Conservation (phyloP, 2,329 filamentous ascomycete genomes). For the Aureobasidium sp. region DNA sequence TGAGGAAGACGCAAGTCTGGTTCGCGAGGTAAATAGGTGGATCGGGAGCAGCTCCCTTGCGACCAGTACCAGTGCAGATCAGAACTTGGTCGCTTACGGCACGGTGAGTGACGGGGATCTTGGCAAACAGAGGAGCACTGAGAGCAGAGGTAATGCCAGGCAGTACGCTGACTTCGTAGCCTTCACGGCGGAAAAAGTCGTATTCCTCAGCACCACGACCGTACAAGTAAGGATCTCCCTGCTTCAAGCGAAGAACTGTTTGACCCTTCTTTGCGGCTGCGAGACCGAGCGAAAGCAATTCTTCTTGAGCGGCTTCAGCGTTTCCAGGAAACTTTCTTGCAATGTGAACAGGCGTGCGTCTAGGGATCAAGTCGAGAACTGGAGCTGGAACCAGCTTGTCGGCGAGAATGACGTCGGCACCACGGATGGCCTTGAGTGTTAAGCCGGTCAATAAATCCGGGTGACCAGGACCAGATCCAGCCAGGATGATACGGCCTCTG, state of each 20-base stretch:
- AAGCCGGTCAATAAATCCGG: conserved; percentile 83
- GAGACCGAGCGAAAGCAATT: conserved; percentile 73
- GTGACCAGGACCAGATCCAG: conserved; percentile 87
- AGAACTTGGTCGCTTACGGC: conserved; percentile 87
- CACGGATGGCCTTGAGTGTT: conserved; percentile 67
- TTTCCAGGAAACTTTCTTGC: conserved; percentile 97
- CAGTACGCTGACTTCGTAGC: conserved; percentile 62
- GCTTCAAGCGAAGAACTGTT: conserved; percentile 83
- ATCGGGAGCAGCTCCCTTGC: conserved; percentile 76
- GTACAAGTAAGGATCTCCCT: conserved; percentile 95
- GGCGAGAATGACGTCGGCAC: conserved; percentile 71
- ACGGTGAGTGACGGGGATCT: conserved; percentile 80
- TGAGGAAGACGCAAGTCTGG: conserved; percentile 86
- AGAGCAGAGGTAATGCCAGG: conserved; percentile 88
- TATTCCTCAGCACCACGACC: conserved; percentile 92
- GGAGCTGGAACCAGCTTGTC: conserved; percentile 80
- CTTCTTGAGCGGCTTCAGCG: conserved; percentile 85
- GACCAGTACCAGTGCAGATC: conserved; percentile 91
- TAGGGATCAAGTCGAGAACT: conserved; percentile 83
- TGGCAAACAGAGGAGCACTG: conserved; percentile 79
- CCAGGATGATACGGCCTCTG: conserved; percentile 72
- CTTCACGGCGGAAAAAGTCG: conserved; percentile 68
- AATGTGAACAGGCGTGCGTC: conserved; percentile 81
- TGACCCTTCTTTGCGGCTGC: conserved; percentile 62
- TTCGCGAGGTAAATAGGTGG: conserved; percentile 71